These are phyloP conservation scores for Collybiopsis confluens DNA, from an alignment of 768 basidiomycete genomes.

Conservation along the genomic window DNA sequence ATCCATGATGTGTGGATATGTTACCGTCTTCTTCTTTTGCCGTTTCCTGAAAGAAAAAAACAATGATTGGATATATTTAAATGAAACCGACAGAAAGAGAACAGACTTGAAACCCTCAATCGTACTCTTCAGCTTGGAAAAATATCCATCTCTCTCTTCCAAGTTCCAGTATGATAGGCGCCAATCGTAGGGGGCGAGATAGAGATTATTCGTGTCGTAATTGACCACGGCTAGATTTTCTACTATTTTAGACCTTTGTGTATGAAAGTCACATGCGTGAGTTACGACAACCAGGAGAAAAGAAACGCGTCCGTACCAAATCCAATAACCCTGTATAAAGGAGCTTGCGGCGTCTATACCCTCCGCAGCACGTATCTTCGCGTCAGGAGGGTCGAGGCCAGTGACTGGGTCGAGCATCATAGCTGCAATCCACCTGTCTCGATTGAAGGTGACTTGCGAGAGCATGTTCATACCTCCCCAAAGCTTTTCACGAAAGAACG, in stretches of 20 bases:
- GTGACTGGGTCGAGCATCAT: slow-evolving; percentile 90
- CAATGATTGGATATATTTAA: not conserved
- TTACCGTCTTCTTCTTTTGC: slow-evolving; percentile 72
- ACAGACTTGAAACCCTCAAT: slow-evolving; percentile 77
- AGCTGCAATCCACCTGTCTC: slow-evolving; percentile 84
- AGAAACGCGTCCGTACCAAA: slow-evolving; percentile 53
- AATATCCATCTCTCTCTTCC: slow-evolving; percentile 88
- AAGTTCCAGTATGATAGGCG: slow-evolving; percentile 76
- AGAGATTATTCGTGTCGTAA: slow-evolving; percentile 88
- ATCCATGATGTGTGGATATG: too few relatives aligned
- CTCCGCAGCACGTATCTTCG: slow-evolving; percentile 87
- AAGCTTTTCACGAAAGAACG: slow-evolving; percentile 89
- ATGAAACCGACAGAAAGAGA: not conserved
- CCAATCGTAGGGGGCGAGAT: slow-evolving; percentile 90
- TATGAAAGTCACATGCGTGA: not conserved
- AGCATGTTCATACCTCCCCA: slow-evolving; percentile 83
- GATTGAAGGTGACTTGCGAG: slow-evolving; percentile 76
- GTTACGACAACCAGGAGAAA: not conserved
- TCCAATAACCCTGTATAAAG: slow-evolving; percentile 91
- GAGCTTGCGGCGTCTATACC: slow-evolving; percentile 87
- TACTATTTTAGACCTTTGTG: slow-evolving; percentile 85
- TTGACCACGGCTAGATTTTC: slow-evolving; percentile 91
- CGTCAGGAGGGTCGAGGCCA: slow-evolving; percentile 82
- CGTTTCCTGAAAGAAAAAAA: slow-evolving; percentile 41
- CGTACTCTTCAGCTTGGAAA: slow-evolving; percentile 72